Evolutionary conservation across 1,139 yeast species (phyloP).

Genomic region (Zygoascus sp.): DNA sequence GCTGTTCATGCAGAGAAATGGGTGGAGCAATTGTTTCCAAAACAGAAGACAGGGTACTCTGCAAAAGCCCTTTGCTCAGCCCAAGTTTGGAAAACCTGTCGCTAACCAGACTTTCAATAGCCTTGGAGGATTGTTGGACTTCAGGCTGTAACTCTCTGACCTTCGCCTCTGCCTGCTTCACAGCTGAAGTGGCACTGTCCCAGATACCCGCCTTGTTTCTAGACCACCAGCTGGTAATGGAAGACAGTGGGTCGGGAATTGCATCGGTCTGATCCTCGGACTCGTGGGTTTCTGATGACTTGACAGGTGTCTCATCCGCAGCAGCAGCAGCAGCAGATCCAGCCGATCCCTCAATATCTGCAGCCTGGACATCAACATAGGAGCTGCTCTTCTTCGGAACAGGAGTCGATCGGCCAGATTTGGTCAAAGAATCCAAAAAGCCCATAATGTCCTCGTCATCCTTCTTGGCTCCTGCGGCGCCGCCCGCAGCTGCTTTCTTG

Average conservation of each 20-base stretch:
- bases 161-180: constrained; percentile 46
- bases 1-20: constrained; percentile 58
- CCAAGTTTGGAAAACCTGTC: constrained; percentile 25
- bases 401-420: constrained; percentile 27
- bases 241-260: constrained; percentile 17
- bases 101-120: constrained; percentile 27
- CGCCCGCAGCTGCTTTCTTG: constrained; percentile 1
- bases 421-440: constrained; percentile 70
- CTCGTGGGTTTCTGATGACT: neutral
- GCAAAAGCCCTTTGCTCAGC: constrained; percentile 25
- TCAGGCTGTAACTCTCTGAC: constrained; percentile 37
- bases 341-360: constrained; percentile 1
- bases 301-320: neutral
- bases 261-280: neutral
- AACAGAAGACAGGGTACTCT: constrained; percentile 43
- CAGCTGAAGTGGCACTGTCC: constrained; percentile 68
- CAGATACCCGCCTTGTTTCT: constrained; percentile 38
- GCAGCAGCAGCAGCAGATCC: neutral
- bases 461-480: constrained; percentile 20
- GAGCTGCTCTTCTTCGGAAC: constrained; percentile 1
- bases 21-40: constrained; percentile 55
- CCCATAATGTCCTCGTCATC: constrained; percentile 75
- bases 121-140: constrained; percentile 23
- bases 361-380: constrained; percentile 5
- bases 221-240: constrained; percentile 51